Conservation (phyloP, 1,284 basidiomycete species). For the Agaricales sp. region DNA sequence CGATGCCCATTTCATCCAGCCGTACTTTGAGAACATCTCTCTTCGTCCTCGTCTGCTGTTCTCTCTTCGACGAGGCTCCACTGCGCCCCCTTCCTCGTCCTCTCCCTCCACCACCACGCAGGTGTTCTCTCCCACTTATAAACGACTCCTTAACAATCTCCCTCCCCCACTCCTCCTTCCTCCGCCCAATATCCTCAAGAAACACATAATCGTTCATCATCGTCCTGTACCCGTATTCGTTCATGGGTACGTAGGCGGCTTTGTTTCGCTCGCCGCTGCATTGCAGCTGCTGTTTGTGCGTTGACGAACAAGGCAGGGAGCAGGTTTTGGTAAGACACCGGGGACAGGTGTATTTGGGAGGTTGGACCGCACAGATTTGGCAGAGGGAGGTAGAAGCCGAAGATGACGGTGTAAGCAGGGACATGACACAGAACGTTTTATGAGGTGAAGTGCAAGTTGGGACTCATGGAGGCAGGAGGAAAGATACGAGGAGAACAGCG, state of each 20-base stretch:
- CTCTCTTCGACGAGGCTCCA: conserved; percentile 11
- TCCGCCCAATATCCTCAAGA: conserved; percentile 71
- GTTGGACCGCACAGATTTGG: conserved; percentile 32
- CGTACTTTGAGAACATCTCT: conserved; percentile 55
- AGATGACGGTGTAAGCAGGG: neutral
- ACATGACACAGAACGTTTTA: neutral
- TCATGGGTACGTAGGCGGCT: conserved; percentile 67
- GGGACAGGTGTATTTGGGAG: conserved; percentile 74
- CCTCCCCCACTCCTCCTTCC: conserved; percentile 59
- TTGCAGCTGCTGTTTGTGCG: conserved; percentile 54
- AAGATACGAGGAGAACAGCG: too few relatives aligned
- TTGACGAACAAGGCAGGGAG: conserved; percentile 60
- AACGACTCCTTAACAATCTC: conserved; percentile 43
- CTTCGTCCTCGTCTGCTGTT: conserved; percentile 29
- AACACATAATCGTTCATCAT: conserved; percentile 83
- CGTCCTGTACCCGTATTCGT: conserved; percentile 67
- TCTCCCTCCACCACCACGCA: conserved; percentile 13
- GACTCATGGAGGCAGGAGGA: too few relatives aligned
- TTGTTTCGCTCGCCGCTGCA: conserved; percentile 73
- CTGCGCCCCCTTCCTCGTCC: conserved; percentile 23
- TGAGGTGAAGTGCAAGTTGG: neutral
- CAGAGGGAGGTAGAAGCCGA: conserved; percentile 24
- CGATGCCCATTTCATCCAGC: conserved; percentile 55
- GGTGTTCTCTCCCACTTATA: conserved; percentile 14
- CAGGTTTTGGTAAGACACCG: conserved; percentile 64